Evolutionary conservation across 352 stramenopile genomes (phyloP), one percentile per base, ranked within the genome.

Genomic region (Globisporangium nagaii): DNA sequence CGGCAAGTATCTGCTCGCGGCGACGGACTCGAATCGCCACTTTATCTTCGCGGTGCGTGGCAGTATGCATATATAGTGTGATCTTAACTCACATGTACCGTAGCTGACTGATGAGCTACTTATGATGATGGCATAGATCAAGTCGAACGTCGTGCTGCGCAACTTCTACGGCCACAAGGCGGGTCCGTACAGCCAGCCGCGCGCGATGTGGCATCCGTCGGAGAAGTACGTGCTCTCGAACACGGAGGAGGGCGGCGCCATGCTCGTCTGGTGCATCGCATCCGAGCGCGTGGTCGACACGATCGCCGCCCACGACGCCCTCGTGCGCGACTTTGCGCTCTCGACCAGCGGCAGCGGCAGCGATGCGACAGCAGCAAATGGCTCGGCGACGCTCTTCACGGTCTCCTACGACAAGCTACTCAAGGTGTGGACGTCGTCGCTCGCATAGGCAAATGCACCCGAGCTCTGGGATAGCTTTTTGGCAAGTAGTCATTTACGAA

Each of bases 201-300:
- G 81, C 15, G 79, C 64, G 27, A 36, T 75, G 19, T 94, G 84
- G 84, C 75, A 94, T 55, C 68, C 75, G 30, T 91, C 81, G 1
- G 84, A 90, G 54, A 90, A 91, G 62, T 94, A 90, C 37, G 66
- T 91, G 22, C 71, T 94, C 40, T 88, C 84, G 30, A 94, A 94
- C 56, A 92, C 75, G 13, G 81, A 92, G 64, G 78, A 88, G 19
- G 71, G 53, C 10, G 82, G 82, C 1, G 41, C 54, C 9, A 41
- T 94, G 15, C 82, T 77, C 48, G 63, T 92, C 19, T 94, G 81
- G 84, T 81, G 77, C 43, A 57, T 94, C 35, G 84, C 82, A 15
- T 94, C 84, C 0, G 81, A 94, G 60, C 68, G 68, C n/a, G 58
- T 92, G 3, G 63, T 90, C n/a, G 67, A 88, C 37, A 75, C 73